Conservation (phyloP, 1,284 basidiomycete genomes). For the Salmacisia buchloeana region DNA sequence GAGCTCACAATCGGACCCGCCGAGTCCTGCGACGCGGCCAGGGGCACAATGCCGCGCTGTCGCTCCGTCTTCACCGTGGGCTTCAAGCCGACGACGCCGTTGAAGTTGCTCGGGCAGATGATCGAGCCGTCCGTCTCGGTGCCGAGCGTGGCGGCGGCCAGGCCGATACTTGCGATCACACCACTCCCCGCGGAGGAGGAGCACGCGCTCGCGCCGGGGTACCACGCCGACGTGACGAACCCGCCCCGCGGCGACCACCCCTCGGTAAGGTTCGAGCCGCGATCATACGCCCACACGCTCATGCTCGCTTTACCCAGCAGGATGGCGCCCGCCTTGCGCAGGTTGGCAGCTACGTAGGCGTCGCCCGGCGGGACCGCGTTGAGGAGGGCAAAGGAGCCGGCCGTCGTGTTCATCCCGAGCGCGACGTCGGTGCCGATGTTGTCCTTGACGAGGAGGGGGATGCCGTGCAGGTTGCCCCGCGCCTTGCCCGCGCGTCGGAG, state of each 20-base stretch:
- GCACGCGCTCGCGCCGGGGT: neutral
- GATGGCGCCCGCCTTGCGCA: neutral
- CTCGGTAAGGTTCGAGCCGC: neutral
- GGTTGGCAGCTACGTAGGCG: neutral
- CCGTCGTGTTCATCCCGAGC: neutral
- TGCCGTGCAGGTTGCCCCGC: neutral
- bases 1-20: neutral
- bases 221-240: neutral
- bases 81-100: neutral
- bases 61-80: neutral
- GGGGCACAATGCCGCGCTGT: neutral
- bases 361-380: neutral
- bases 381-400: neutral
- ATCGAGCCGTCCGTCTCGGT: neutral
- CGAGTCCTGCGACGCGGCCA: neutral
- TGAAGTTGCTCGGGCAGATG: neutral
- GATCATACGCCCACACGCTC: neutral
- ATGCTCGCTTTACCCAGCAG: neutral
- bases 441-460: neutral
- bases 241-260: neutral
- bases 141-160: neutral
- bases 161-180: neutral
- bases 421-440: neutral
- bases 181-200: neutral
- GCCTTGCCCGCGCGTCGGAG: neutral